Conservation (phyloP, 2,329 filamentous ascomycete genomes). For the Ascochyta rabiei region DNA sequence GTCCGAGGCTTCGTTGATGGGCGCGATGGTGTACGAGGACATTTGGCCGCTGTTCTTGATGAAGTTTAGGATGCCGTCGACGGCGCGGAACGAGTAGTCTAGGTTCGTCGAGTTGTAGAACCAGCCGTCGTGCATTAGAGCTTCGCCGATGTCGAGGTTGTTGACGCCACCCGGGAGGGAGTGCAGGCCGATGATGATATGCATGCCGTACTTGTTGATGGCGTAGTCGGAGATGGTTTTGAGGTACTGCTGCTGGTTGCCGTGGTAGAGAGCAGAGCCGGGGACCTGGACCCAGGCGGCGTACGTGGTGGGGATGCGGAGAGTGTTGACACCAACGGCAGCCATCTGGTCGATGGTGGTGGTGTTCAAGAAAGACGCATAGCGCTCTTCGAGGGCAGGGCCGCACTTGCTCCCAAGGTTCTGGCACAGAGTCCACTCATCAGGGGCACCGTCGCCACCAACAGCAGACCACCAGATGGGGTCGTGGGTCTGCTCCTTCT, state of each 20-base stretch:
- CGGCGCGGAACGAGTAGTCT: slow-evolving; percentile 39
- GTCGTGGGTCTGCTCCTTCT: slow-evolving; percentile 35
- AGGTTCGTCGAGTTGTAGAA: slow-evolving; percentile 45
- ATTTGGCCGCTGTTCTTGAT: slow-evolving; percentile 34
- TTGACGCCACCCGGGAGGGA: slow-evolving; percentile 41
- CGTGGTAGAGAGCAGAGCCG: slow-evolving; percentile 40
- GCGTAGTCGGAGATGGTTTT: slow-evolving; percentile 42
- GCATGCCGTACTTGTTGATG: slow-evolving; percentile 44
- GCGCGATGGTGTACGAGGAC: slow-evolving; percentile 41
- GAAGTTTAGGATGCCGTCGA: slow-evolving; percentile 41
- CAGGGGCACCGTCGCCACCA: slow-evolving; percentile 22
- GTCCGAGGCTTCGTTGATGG: slow-evolving; percentile 49
- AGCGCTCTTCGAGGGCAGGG: slow-evolving; percentile 34
- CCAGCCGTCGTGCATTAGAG: slow-evolving; percentile 36
- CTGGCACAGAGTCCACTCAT: slow-evolving; percentile 46
- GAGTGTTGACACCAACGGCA: slow-evolving; percentile 37
- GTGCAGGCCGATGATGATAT: slow-evolving; percentile 44
- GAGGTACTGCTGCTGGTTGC: slow-evolving; percentile 38
- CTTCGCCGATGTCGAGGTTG: slow-evolving; percentile 15
- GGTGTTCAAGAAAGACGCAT: slow-evolving; percentile 36
- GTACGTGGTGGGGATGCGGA: slow-evolving; percentile 47
- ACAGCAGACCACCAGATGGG: slow-evolving; percentile 31
- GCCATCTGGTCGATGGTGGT: slow-evolving; percentile 41
- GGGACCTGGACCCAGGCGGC: slow-evolving; percentile 45
- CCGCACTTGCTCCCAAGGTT: slow-evolving; percentile 36